Base-by-base conservation (phyloP, 768 basidiomycete species). In the Agaricus subrufescens region DNA sequence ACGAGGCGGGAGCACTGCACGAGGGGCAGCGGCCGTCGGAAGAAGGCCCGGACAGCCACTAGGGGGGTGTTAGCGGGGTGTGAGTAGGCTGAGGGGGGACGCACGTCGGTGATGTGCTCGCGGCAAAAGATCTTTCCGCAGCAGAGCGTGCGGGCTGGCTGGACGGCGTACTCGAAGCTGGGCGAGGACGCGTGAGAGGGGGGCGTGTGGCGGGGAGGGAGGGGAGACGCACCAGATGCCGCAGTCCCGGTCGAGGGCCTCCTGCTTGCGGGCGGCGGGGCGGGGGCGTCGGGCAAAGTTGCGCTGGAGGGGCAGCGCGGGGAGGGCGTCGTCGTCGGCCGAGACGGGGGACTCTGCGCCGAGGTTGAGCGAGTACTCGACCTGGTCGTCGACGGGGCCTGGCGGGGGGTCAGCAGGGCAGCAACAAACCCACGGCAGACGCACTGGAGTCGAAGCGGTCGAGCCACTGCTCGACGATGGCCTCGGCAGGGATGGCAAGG, bases 1-100 rank as follows among this genome's bases (percentile, higher is more conserved):
- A 56, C 1, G 66, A 67, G 46, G 69, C 70, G 1, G 65, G 60
- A 8, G 67, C 66, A 58, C 70, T 67, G 52, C 70, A 71, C 52
- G 69, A 67, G 0, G 70, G 70, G 49, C 70, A 71, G 6, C 63
- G 62, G 2, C 69, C 69, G 52, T 69, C 65, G 0, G 69, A 67
- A 23, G 68, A 67, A 1, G 67, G 67, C 3, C 70, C 70, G 31
- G 68, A 65, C 25, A 71, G 53, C 70, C 70, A 71, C 70, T 71
- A 37, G 15, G 46, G 37, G 40, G 30, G 25, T 26, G 37, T 3
- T 4, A 40, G 45, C 30, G n/a, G n/a, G 29, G 19, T 12, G 3
- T 45, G 31, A 42, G 26, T 31, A 19, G 40, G 39, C n/a, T 46
- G 50, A 44, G 52, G 37, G 12, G 23, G 12, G 3, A 66, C 70